These are phyloP conservation scores for Helotiales sp. DNA, from an alignment of 2,329 filamentous ascomycete genomes.

Conservation along the genomic window DNA sequence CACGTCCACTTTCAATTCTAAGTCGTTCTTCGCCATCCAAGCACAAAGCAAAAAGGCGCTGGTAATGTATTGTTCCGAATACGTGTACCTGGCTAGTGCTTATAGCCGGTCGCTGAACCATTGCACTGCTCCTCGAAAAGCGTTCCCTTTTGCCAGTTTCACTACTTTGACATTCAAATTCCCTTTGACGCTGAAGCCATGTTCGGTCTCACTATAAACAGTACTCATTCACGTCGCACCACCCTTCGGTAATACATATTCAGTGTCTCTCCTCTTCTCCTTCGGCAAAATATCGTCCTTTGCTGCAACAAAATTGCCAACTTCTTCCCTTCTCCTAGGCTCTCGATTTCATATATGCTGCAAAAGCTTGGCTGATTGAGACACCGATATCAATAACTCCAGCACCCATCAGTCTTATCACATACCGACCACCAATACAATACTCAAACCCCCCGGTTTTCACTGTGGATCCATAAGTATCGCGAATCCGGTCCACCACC, in stretches of 20 bases:
- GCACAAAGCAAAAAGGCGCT: no score
- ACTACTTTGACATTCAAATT: conserved; percentile 56
- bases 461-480: conserved; percentile 6
- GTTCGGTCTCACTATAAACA: conserved; percentile 67
- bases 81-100: no score
- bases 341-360: conserved; percentile 58
- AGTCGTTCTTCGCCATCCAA: no score
- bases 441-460: conserved; percentile 63
- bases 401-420: conserved; percentile 59
- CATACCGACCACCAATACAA: conserved; percentile 72
- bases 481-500: conserved; percentile 7
- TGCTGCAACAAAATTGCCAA: conserved; percentile 66
- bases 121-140: conserved; percentile 70
- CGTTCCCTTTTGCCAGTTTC: conserved; percentile 73
- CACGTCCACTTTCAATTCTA: no score
- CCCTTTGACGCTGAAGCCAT: conserved; percentile 70
- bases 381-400: conserved; percentile 67
- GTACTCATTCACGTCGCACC: conserved; percentile 55
- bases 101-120: conserved; percentile 61
- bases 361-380: conserved; percentile 76
- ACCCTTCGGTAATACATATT: conserved; percentile 56
- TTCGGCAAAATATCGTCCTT: conserved; percentile 61
- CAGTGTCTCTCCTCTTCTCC: conserved; percentile 60
- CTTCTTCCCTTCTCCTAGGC: conserved; percentile 55
- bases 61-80: no score